Conservation (phyloP, 1,284 basidiomycete species). For the Malassezia cuniculi region DNA sequence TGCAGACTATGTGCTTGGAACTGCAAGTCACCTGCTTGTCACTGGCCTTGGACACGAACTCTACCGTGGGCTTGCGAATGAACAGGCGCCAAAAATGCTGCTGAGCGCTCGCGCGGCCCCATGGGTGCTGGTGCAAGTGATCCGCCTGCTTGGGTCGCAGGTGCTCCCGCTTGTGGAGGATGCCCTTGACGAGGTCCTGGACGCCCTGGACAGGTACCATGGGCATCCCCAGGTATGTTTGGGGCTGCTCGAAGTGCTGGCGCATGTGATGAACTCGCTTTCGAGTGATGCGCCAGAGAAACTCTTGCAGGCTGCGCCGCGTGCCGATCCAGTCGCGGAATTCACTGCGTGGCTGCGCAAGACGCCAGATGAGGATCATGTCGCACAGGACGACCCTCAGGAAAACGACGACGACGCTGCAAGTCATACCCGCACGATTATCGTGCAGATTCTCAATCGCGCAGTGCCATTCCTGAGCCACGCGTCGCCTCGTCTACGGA, state of each 20-base stretch:
- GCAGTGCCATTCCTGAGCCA: conserved; percentile 17
- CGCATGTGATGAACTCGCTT: conserved; percentile 26
- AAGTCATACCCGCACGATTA: conserved; percentile 3
- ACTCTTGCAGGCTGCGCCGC: background rate
- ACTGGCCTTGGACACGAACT: conserved; percentile 20
- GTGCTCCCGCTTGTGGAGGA: conserved; percentile 38
- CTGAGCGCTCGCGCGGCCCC: conserved; percentile 33
- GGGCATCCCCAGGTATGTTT: conserved; percentile 24
- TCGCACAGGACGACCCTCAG: background rate
- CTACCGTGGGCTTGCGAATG: conserved; percentile 3
- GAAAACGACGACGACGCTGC: conserved; percentile 1
- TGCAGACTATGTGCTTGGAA: conserved; percentile 38
- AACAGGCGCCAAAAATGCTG: conserved; percentile 7
- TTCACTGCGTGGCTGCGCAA: conserved; percentile 1
- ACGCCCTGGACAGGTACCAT: conserved; percentile 40
- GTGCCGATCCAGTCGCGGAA: background rate
- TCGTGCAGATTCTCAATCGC: conserved; percentile 14
- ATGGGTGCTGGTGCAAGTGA: conserved; percentile 39
- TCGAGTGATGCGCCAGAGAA: conserved; percentile 10
- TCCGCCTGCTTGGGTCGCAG: conserved; percentile 32
- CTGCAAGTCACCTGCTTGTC: conserved; percentile 32
- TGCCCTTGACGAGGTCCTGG: conserved; percentile 40
- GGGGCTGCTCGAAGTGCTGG: conserved; percentile 31
- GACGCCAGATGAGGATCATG: no score
- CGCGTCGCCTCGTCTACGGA: conserved; percentile 5